These are phyloP conservation scores for Mortierella sp. DNA, from an alignment of 371 early-diverging fungal genomes.

Conservation along the genomic window DNA sequence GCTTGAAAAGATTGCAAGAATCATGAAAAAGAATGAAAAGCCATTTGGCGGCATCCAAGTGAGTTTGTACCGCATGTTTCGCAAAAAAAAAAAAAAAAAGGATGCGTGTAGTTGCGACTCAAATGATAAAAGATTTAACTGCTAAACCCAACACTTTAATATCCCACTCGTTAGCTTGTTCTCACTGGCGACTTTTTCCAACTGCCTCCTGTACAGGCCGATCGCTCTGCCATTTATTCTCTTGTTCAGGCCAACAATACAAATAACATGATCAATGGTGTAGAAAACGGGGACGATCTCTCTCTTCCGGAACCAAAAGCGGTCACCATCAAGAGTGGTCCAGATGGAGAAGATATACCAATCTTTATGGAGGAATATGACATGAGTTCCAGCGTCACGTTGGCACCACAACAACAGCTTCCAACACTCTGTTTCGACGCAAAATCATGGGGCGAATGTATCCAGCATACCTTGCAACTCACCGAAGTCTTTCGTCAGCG, in stretches of 20 bases:
- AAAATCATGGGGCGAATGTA: slow-evolving; percentile 67
- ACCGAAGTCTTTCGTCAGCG: slow-evolving; percentile 66
- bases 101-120: neutral
- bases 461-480: slow-evolving; percentile 62
- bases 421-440: slow-evolving; percentile 81
- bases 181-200: slow-evolving; percentile 94
- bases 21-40: slow-evolving; percentile 51
- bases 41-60: slow-evolving; percentile 95
- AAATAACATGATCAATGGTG: too few species aligned
- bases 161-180: slow-evolving; percentile 68
- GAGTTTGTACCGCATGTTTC: neutral
- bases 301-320: neutral
- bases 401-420: neutral
- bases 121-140: slow-evolving; percentile 4
- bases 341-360: slow-evolving; percentile 3
- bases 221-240: neutral
- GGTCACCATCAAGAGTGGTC: slow-evolving; percentile 18
- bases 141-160: neutral
- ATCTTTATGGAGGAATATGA: neutral
- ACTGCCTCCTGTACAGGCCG: slow-evolving; percentile 81
- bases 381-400: neutral
- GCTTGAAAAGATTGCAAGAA: slow-evolving; percentile 78
- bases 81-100: too few species aligned
- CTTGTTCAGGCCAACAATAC: too few species aligned
- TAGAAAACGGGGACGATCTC: neutral